Evolutionary conservation across 1,284 basidiomycete genomes (phyloP).

Genomic region (Cerrena zonata): DNA sequence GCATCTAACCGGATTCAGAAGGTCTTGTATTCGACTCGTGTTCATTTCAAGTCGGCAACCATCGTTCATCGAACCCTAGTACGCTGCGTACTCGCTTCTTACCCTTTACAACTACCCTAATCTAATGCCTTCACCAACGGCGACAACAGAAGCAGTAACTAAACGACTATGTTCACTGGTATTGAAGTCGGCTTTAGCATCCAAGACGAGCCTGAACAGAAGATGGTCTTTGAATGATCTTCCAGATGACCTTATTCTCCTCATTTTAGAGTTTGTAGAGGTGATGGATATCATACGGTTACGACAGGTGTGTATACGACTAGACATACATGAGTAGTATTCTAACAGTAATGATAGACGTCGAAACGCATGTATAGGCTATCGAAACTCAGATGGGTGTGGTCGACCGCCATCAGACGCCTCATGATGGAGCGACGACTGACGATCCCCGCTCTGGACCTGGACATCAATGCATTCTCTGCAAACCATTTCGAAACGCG

Average conservation of each 20-base stretch:
- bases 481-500: conserved; percentile 32
- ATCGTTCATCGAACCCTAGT: no score
- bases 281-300: conserved; percentile 32
- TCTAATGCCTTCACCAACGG: no score
- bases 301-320: conserved; percentile 24
- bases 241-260: conserved; percentile 32
- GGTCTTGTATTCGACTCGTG: no score
- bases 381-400: conserved; percentile 34
- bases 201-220: no score
- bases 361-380: conserved; percentile 27
- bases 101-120: no score
- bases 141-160: no score
- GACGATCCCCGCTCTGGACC: conserved; percentile 27
- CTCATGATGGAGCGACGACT: conserved; percentile 31
- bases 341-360: conserved; percentile 21
- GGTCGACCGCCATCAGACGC: conserved; percentile 31
- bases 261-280: conserved; percentile 29
- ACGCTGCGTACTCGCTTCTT: no score
- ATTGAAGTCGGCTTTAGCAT: no score
- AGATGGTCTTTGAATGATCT: conserved; percentile 11
- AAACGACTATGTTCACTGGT: no score
- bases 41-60: no score
- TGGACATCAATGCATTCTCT: conserved; percentile 27
- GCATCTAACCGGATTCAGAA: no score
- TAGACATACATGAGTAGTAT: neutral